A percentile compares a stretch with the other conserved stretches of the same genome.
phyloP scores from a whole-genome alignment of 2,329 filamentous ascomycete species.

The Fusarium haematococcum region DNA sequence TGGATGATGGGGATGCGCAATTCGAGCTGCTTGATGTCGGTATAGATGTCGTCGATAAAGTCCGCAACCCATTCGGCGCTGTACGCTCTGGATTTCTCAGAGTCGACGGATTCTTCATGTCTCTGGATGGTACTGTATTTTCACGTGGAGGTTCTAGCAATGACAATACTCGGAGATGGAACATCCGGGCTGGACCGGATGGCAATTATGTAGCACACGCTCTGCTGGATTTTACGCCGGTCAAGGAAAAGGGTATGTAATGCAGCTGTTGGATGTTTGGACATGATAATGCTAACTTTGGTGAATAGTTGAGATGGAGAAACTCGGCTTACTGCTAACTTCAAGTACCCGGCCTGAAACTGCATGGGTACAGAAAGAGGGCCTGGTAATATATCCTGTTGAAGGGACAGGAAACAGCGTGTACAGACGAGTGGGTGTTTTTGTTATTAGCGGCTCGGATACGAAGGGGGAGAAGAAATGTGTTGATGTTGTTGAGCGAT shows the following conservation, averaged over 20 bases:
- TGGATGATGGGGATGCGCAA: background rate
- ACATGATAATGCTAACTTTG: background rate
- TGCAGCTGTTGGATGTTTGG: fast-evolving
- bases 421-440: background rate
- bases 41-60: background rate
- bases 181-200: background rate
- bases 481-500: background rate
- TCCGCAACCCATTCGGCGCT: background rate
- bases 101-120: background rate
- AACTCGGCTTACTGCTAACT: background rate
- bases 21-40: background rate
- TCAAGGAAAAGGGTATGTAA: background rate
- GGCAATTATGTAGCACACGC: background rate
- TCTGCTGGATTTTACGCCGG: background rate
- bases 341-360: background rate
- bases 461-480: background rate
- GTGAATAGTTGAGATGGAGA: background rate
- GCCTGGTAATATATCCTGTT: background rate
- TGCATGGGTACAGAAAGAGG: background rate
- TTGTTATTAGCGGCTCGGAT: background rate
- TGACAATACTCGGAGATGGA: background rate
- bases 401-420: background rate
- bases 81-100: background rate
- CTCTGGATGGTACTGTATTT: background rate
- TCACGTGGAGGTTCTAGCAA: background rate